Percentiles rank a stretch among this genome's conserved stretches.
phyloP scores from a whole-genome alignment of 2,329 filamentous ascomycete genomes.

The Cercospora sp. region DNA sequence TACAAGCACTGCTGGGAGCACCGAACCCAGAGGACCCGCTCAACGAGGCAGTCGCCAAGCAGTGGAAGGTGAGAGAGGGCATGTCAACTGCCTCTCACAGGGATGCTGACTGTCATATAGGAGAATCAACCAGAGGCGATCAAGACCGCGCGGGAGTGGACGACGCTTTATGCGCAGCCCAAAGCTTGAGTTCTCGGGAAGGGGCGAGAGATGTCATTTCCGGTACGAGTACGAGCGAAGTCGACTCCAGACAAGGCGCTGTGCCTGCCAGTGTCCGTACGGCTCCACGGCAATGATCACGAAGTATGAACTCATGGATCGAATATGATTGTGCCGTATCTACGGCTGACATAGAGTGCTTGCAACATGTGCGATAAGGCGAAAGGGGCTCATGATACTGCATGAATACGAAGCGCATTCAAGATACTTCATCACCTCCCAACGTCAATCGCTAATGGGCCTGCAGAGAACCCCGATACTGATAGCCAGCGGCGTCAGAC shows the following conservation, averaged over 20 bases:
- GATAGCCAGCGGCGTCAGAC: neutral
- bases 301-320: neutral
- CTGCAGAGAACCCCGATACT: neutral
- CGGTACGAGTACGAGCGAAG: neutral
- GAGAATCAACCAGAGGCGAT: slow-evolving; percentile 92
- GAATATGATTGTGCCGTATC: neutral
- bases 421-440: neutral
- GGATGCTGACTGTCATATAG: slow-evolving; percentile 32
- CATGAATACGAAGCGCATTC: neutral
- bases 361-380: neutral
- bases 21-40: slow-evolving; percentile 98
- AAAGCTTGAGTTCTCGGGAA: neutral
- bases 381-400: neutral
- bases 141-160: slow-evolving; percentile 90
- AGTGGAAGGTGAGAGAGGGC: slow-evolving; percentile 66
- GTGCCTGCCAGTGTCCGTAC: neutral
- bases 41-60: slow-evolving; percentile 94
- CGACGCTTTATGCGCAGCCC: slow-evolving; percentile 67
- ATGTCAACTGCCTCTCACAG: neutral
- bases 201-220: neutral
- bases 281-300: neutral
- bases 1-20: slow-evolving; percentile 91
- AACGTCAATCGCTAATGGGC: neutral
- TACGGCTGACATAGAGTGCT: neutral
- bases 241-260: neutral